A percentile compares a stretch with the other conserved stretches of the same genome.
Evolutionary conservation across 805 yeast genomes (phyloP).

Genomic region (Monosporozyma unispora): DNA sequence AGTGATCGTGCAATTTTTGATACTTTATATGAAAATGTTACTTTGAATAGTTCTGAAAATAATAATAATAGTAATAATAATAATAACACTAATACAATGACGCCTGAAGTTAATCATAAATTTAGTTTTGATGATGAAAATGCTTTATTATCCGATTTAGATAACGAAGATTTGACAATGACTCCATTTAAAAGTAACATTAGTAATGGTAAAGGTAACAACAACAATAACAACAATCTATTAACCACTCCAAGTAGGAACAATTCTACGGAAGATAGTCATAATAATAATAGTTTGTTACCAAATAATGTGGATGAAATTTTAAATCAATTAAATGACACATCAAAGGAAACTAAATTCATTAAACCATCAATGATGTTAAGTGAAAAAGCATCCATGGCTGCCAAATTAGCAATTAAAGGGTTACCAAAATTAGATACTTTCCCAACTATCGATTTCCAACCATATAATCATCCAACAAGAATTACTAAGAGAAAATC

Average conservation of each 20-base stretch:
- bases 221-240: background rate
- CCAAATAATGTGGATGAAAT: background rate
- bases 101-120: background rate
- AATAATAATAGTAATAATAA: slow-evolving; percentile 1
- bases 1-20: slow-evolving; percentile 11
- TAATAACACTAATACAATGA: background rate
- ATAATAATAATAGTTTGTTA: background rate
- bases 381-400: slow-evolving; percentile 20
- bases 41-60: slow-evolving; percentile 6
- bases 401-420: slow-evolving; percentile 22
- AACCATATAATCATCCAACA: slow-evolving; percentile 6
- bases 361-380: slow-evolving; percentile 26
- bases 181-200: background rate
- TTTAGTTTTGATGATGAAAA: slow-evolving; percentile 7
- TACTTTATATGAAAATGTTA: slow-evolving; percentile 14
- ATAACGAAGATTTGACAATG: background rate
- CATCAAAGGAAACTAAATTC: slow-evolving; percentile 9
- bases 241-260: background rate
- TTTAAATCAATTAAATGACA: background rate
- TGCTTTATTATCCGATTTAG: slow-evolving; percentile 2
- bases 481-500: slow-evolving; percentile 9
- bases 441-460: slow-evolving; percentile 11
- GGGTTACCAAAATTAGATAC: slow-evolving; percentile 13
- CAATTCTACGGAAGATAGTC: background rate
- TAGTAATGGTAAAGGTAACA: background rate